Evolutionary conservation across 2,329 filamentous ascomycete genomes (phyloP), one percentile per base, ranked within the genome.

Genomic region (Neurospora crassa): DNA sequence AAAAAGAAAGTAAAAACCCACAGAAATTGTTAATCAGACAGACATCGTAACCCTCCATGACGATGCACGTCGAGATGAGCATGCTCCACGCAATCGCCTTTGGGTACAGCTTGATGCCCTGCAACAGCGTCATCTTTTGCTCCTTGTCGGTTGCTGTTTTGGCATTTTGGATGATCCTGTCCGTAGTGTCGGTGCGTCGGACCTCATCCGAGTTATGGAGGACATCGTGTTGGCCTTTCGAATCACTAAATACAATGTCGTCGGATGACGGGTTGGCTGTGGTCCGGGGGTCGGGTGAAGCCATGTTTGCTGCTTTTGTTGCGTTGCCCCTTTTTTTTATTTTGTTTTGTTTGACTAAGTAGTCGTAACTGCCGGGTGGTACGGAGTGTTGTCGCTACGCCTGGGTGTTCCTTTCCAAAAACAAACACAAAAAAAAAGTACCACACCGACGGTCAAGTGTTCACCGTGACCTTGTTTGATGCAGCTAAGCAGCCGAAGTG

Each of bases 31-130:
- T 93, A 76, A 96, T 88, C 70, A 96, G 83, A 77, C 88, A 90
- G 72, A 96, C 85, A 78, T 97, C 93, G 82, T 94, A 96, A 42
- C 92, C 93, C 80, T 97, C 93, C 94, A 97, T 97, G 77, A 88
- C 89, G 77, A 97, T 96, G 79, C 92, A 94, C 0, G 92, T 95
- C n/a, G 91, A 95, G 80, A 97, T 94, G 72, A 96, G 83, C 69
- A 97, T 78, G 76, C 90, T 93, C 92, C 93, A 97, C 29, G 83
- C 86, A 71, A 96, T 90, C 29, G 94, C 94, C 83, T 96, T 95
- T 72, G 93, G 93, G 78, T 97, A 97, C 37, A 96, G 85, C 78
- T 85, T 89, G 79, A 97, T 85, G 73, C 92, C 93, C 82, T 97
- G 89, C 79, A 87, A 78, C 71, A 97, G 83, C 67, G 86, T 91